Percentiles rank a stretch among this genome's conserved stretches.
phyloP scores from a whole-genome alignment of 345 rosid species.

The Durio zibethinus region DNA sequence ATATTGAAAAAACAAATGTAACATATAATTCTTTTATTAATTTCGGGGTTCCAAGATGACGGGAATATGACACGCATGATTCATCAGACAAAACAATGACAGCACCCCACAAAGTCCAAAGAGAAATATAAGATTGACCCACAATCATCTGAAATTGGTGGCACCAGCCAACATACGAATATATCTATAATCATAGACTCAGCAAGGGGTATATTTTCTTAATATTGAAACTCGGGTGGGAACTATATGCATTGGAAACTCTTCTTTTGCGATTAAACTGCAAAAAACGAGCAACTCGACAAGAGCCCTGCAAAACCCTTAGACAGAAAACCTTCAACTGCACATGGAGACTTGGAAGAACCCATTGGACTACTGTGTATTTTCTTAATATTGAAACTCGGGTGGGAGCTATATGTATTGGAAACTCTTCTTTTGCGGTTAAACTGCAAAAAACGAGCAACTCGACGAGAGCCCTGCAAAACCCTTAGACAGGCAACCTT shows the following conservation, averaged over 20 bases:
- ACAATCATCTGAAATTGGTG: slow-evolving; percentile 3
- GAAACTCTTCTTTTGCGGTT: slow-evolving; percentile 43
- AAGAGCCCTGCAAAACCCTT: slow-evolving; percentile 82
- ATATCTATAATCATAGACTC: not conserved
- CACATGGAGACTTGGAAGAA: slow-evolving; percentile 55
- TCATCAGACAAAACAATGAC: slow-evolving; percentile 2
- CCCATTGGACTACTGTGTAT: slow-evolving; percentile 47
- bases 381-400: not conserved
- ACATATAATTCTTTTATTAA: slow-evolving; percentile 19
- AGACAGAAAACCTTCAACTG: slow-evolving; percentile 70
- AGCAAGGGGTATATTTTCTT: not conserved
- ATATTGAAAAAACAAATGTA: not conserved
- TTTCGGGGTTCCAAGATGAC: not conserved
- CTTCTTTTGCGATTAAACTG: slow-evolving; percentile 41
- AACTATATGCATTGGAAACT: slow-evolving; percentile 38
- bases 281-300: slow-evolving; percentile 40
- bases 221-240: not conserved
- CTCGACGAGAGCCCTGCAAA: slow-evolving; percentile 72
- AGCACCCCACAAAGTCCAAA: not conserved
- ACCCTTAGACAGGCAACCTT: slow-evolving; percentile 76
- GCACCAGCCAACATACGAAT: not conserved
- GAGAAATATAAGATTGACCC: not conserved
- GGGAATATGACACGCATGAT: not conserved
- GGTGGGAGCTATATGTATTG: slow-evolving; percentile 28
- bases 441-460: slow-evolving; percentile 37